Conservation (phyloP, 2,329 filamentous ascomycete genomes). For the Trichoderma atroviride region DNA sequence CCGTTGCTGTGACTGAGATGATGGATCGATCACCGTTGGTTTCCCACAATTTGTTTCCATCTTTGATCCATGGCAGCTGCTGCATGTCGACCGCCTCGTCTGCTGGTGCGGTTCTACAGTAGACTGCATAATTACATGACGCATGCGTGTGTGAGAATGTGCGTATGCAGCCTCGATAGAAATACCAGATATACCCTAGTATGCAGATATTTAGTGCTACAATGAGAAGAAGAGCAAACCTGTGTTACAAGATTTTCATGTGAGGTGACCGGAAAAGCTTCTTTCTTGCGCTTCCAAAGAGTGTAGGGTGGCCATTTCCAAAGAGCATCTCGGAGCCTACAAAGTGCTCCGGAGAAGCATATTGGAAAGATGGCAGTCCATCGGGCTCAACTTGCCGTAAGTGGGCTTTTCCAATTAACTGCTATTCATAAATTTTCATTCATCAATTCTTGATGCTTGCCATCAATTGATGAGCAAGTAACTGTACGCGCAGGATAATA, state of each 20-base stretch:
- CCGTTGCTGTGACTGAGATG: neutral
- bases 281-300: neutral
- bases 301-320: neutral
- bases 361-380: neutral
- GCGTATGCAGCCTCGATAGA: neutral
- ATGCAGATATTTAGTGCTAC: neutral
- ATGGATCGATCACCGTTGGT: neutral
- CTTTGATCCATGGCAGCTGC: neutral
- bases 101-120: neutral
- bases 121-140: conserved; percentile 1
- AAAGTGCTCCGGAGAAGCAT: conserved; percentile 12
- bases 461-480: neutral
- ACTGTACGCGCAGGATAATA: neutral
- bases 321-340: conserved; percentile 16
- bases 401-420: neutral
- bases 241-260: neutral
- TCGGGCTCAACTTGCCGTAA: neutral
- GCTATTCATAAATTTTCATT: neutral
- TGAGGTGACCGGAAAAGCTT: neutral
- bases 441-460: neutral
- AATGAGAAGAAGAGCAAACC: neutral
- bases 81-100: conserved; percentile 22
- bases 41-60: conserved; percentile 2
- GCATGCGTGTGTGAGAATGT: conserved; percentile 13
- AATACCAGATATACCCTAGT: neutral